Evolutionary conservation across 1,139 yeast genomes (phyloP).

Genomic region (Pneumocystis wakefieldiae): DNA sequence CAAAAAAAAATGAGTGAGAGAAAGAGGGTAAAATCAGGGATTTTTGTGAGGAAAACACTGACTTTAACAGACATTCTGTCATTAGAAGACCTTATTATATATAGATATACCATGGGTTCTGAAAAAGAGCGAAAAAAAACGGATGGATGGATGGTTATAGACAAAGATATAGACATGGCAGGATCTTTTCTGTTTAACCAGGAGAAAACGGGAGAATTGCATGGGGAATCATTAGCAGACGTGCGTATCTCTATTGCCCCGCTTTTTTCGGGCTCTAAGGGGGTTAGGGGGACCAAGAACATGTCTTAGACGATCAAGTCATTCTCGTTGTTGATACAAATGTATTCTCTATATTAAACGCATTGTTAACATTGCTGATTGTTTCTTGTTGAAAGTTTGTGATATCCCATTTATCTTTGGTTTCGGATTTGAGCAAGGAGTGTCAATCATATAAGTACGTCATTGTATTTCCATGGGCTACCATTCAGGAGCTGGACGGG

Average conservation of each 20-base stretch:
- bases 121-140: not conserved
- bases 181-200: not conserved
- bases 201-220: not conserved
- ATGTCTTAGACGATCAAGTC: not conserved
- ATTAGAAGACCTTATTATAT: not conserved
- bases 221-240: not conserved
- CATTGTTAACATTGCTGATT: not conserved
- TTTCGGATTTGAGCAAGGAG: not conserved
- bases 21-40: too few species aligned
- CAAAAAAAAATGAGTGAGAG: not conserved
- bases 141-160: not conserved
- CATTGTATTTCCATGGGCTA: not conserved
- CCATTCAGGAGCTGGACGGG: not conserved
- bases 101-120: not conserved
- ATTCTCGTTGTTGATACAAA: not conserved
- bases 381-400: not conserved
- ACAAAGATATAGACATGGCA: conserved; percentile 2
- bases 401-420: not conserved
- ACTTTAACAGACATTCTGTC: too few species aligned
- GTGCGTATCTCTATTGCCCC: not conserved
- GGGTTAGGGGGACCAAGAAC: not conserved
- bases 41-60: not conserved
- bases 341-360: not conserved
- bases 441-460: not conserved
- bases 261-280: not conserved